Evolutionary conservation across 176 grass and related monocot species (phyloP), one percentile per base, ranked within the genome.

Genomic region (Stipa capillata): DNA sequence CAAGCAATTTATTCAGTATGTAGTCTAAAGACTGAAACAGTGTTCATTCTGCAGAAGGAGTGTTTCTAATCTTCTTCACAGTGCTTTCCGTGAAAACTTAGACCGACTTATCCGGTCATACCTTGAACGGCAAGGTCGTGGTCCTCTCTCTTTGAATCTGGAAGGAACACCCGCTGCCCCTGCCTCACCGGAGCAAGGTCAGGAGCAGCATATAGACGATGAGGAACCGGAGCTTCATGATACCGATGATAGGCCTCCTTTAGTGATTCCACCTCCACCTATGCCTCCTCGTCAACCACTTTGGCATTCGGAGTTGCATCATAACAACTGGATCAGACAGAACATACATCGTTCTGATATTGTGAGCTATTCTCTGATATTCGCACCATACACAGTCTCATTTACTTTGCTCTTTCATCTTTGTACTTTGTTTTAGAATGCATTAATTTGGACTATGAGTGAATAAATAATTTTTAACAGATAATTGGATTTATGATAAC

Each of bases 41-140:
- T 74, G 27, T 86, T 77, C 11, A 20, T 61, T 82, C 42, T 92
- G 65, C 92, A 95, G 96, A 69, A 90, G 93, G 87, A 99, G 90
- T 23, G 96, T 99, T 54, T 99, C 96, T 50, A 95, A 91, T 83
- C 90, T 99, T 92, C 96, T 95, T 79, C 90, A 93, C 11, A 99
- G 92, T 39, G 65, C 92, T 52, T 95, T 99, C 85, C 89, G 92
- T 74, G 87, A 95, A 87, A 99, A 93, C 61, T 87, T 99, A 76
- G 96, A 99, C 72, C 89, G 49, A 27, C 80, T 99, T 82, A 93
- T 99, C 83, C 84, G 88, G 39, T 91, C 92, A 35, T 95, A 99
- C 59, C 85, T 99, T 48, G 77, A 94, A 49, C 83, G 90, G 51
- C 96, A 95, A 84, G 90, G 92, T 21, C 90, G 59, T 60, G 88